Evolutionary conservation across 768 basidiomycete genomes (phyloP).

Genomic region (Suillus occidentalis): DNA sequence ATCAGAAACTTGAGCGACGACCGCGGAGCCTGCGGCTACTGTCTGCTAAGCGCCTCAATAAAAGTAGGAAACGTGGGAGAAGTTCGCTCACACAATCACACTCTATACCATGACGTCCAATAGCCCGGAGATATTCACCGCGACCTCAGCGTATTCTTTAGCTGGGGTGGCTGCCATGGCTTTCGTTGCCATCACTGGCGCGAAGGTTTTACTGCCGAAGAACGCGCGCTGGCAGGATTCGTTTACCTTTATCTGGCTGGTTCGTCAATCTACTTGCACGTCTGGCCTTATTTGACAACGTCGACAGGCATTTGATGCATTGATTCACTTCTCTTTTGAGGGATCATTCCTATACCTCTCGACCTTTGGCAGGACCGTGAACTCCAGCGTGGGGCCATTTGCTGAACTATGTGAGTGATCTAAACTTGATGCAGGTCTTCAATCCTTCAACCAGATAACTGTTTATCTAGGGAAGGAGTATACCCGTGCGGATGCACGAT

Average conservation of each 20-base stretch:
- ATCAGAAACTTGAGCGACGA: background rate
- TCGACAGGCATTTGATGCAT: conserved; percentile 69
- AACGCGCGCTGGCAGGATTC: conserved; percentile 63
- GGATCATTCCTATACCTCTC: conserved; percentile 81
- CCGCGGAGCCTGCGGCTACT: background rate
- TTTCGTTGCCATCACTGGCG: conserved; percentile 49
- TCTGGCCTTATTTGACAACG: conserved; percentile 2
- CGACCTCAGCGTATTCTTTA: conserved; percentile 64
- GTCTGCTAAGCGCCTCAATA: background rate
- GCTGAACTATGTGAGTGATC: conserved; percentile 68
- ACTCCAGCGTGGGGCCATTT: conserved; percentile 64
- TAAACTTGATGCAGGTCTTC: background rate
- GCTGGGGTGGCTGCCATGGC: conserved; percentile 55
- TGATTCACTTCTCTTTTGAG: conserved; percentile 79
- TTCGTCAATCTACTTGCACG: conserved; percentile 31
- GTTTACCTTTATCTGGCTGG: conserved; percentile 79
- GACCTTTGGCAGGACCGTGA: conserved; percentile 70
- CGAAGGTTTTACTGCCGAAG: conserved; percentile 61
- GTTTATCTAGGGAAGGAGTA: conserved; percentile 70
- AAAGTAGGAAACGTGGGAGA: conserved; percentile 5
- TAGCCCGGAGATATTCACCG: conserved; percentile 43
- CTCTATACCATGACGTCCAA: conserved; percentile 18
- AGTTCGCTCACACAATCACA: background rate
- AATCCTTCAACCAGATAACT: background rate
- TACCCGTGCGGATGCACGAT: conserved; percentile 75